A percentile compares a stretch with the other conserved stretches of the same genome.
Conservation (phyloP, 768 basidiomycete genomes). For the Pleurotus citrinopileatus region DNA sequence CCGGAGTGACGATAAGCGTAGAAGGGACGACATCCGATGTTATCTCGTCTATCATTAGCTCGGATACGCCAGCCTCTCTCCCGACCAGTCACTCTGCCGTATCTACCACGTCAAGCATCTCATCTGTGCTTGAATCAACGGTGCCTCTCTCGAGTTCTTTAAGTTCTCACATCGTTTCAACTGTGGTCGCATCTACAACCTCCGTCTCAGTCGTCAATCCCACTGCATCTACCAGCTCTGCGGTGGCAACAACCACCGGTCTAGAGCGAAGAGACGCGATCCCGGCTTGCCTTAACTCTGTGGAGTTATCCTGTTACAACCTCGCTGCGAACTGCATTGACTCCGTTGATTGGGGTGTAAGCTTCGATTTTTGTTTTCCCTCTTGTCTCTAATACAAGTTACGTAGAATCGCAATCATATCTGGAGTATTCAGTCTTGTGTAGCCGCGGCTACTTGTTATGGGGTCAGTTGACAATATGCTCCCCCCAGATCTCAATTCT, state of each 20-base stretch:
- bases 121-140: no score
- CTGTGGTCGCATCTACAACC: not conserved
- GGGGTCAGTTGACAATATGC: constrained; percentile 3
- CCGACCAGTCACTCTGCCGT: no score
- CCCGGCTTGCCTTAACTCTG: constrained; percentile 12
- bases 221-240: not conserved
- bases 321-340: constrained; percentile 13
- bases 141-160: no score
- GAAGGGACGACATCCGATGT: not conserved
- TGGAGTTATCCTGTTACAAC: constrained; percentile 13
- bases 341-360: constrained; percentile 7
- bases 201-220: not conserved
- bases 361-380: not conserved
- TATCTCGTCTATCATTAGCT: not conserved
- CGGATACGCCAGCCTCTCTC: no score
- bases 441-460: constrained; percentile 17
- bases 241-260: not conserved
- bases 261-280: constrained; percentile 12
- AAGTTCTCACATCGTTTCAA: no score
- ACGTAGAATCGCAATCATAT: constrained; percentile 11
- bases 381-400: not conserved
- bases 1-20: not conserved
- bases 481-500: not conserved
- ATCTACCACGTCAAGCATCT: no score
- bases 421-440: constrained; percentile 14